Conservation (phyloP, 805 yeast genomes). For the Vanderwaltozyma tropicalis region DNA sequence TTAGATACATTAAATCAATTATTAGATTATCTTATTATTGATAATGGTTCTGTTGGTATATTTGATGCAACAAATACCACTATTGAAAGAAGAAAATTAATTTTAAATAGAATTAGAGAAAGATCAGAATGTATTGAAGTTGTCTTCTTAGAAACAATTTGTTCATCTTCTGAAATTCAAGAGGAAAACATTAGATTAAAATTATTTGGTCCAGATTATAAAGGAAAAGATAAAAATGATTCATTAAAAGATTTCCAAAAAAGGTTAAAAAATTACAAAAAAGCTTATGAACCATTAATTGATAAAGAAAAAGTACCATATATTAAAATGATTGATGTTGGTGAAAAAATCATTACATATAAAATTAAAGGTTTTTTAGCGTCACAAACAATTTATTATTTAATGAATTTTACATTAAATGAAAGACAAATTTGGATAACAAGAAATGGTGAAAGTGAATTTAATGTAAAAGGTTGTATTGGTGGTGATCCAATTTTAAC, state of each 20-base stretch:
- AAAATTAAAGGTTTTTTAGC: conserved; percentile 83
- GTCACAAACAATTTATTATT: conserved; percentile 84
- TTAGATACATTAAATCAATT: conserved; percentile 82
- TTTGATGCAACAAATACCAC: conserved; percentile 81
- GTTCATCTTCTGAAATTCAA: conserved; percentile 67
- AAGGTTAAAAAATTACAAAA: conserved; percentile 72
- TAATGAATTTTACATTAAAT: conserved; percentile 76
- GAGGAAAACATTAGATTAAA: conserved; percentile 79
- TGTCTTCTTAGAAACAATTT: conserved; percentile 75
- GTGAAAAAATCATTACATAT: conserved; percentile 84
- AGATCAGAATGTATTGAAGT: conserved; percentile 61
- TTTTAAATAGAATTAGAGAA: conserved; percentile 45
- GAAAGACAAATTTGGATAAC: conserved; percentile 92
- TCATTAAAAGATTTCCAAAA: conserved; percentile 78
- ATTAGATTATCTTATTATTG: conserved; percentile 66
- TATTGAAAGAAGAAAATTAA: conserved; percentile 46
- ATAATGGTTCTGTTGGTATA: conserved; percentile 85
- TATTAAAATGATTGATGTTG: conserved; percentile 92
- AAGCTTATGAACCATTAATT: conserved; percentile 83
- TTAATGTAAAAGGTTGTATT: conserved; percentile 71
- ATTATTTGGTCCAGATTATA: conserved; percentile 87
- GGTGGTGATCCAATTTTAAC: conserved; percentile 89
- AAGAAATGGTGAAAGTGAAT: conserved; percentile 87
- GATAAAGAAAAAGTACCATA: conserved; percentile 69
- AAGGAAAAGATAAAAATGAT: conserved; percentile 65